Conservation (phyloP, 2,329 filamentous ascomycete species). For the Fusarium graminum region DNA sequence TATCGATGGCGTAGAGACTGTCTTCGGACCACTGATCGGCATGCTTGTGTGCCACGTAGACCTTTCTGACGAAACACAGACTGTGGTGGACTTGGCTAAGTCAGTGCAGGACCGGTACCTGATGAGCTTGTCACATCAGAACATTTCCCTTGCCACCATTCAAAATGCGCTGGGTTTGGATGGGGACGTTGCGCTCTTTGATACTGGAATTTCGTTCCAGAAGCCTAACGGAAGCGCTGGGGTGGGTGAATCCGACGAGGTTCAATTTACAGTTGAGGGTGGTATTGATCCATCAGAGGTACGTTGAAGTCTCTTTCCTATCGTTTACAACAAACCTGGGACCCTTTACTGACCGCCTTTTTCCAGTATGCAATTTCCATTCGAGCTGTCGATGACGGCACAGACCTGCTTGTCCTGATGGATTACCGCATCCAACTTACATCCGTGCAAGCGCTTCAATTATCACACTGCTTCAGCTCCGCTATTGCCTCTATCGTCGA, state of each 20-base stretch:
- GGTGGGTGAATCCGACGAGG: not conserved
- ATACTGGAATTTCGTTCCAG: constrained; percentile 21
- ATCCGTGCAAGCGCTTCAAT: not conserved
- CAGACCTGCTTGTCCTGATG: constrained; percentile 8
- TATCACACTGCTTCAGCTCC: constrained; percentile 20
- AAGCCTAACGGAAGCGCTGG: constrained; percentile 1
- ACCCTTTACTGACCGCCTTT: not conserved
- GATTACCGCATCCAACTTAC: constrained; percentile 15
- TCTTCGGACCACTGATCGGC: constrained; percentile 17
- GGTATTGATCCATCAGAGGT: constrained; percentile 25
- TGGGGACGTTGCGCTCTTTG: constrained; percentile 5
- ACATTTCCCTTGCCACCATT: constrained; percentile 12
- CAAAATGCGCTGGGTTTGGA: constrained; percentile 10
- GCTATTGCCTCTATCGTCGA: constrained; percentile 14
- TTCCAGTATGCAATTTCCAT: constrained; percentile 19
- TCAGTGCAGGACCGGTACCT: constrained; percentile 10
- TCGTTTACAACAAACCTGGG: too few species aligned
- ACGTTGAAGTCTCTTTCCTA: not conserved
- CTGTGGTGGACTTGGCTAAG: constrained; percentile 3
- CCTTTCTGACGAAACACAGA: constrained; percentile 9
- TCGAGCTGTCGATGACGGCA: constrained; percentile 14
- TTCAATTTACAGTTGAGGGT: constrained; percentile 11
- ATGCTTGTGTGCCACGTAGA: constrained; percentile 20
- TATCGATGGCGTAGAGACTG: constrained; percentile 1
- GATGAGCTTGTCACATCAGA: constrained; percentile 10